Base-by-base conservation (phyloP, 1,139 yeast species). In the Scheffersomyces parashehatae region DNA sequence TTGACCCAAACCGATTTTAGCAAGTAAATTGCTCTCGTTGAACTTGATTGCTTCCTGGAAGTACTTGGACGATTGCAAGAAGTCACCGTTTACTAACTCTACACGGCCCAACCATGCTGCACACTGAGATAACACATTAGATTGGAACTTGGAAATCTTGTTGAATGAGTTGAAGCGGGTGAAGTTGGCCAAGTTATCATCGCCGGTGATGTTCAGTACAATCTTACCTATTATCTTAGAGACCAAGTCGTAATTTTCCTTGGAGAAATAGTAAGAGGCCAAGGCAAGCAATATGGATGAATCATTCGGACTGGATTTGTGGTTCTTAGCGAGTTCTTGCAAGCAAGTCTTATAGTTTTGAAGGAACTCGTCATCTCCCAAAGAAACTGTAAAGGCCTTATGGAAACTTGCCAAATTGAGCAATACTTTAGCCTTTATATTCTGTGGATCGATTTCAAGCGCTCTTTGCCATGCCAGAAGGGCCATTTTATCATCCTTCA, bases 91-190 rank as follows among this genome's bases (percentile, higher is more conserved):
- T 16, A 74, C 74, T 55, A 85, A 90, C 43, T 80, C 73, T 13
- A 88, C 84, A 60, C 97, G 79, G 11, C 89, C 98, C 52, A 84
- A 73, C 97, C 97, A 90, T 52, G 87, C 86, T 28, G 85, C 73
- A 15, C 93, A 86, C 53, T 88, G 95, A n/a, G 95, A 84, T 38
- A 79, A 68, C 2, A 87, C 62, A 36, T 62, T 68, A 3, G 65
- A 52, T 38, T 68, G 65, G 48, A 56, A 70, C 29, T 58, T 55
- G 9, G 74, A 57, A 12, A 64, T 47, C 39, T 59, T 62, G 16
- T 55, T 49, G 33, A 56, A 50, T 26, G 46, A 50, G 15, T 52
- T 50, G 41, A 53, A 49, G 40, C 54, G 62, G 16, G 50, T 47
- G 30, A 52, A 41, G 26, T 20, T 20, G 9, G 45, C 44, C 6